These are phyloP conservation scores for Leishmania mexicana DNA, from an alignment of 208 protist species.

Conservation along the genomic window DNA sequence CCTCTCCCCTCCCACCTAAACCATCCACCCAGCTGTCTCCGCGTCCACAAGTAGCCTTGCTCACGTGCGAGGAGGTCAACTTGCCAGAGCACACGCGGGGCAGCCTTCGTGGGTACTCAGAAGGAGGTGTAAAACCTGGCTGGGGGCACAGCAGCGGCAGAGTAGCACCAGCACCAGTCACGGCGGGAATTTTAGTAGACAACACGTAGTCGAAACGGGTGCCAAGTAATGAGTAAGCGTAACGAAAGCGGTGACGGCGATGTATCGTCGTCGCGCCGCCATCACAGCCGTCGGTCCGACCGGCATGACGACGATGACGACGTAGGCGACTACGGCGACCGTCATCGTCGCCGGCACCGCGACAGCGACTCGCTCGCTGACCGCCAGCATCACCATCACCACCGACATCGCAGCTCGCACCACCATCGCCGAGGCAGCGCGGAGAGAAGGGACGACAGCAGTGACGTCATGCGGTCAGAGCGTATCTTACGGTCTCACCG, in stretches of 20 bases:
- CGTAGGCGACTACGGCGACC: not conserved
- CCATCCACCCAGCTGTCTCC: not conserved
- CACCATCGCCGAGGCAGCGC: constrained; percentile 11
- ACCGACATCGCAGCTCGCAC: not conserved
- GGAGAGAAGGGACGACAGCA: not conserved
- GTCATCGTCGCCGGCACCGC: constrained; percentile 6
- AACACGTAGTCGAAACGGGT: not conserved
- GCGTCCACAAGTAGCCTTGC: not conserved
- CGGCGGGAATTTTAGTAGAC: not conserved
- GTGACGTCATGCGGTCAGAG: not conserved
- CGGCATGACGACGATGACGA: not conserved
- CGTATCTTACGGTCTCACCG: constrained; percentile 5
- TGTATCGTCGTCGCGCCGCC: constrained; percentile 6
- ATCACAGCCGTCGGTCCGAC: constrained; percentile 4
- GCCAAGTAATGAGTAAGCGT: constrained; percentile 12
- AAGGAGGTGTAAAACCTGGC: not conserved
- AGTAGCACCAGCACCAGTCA: not conserved
- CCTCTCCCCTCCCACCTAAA: not conserved
- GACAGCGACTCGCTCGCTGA: not conserved
- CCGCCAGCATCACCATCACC: constrained; percentile 6
- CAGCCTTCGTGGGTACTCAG: not conserved
- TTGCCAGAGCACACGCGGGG: not conserved
- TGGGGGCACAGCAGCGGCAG: not conserved
- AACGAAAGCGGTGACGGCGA: constrained; percentile 17
- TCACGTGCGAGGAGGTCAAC: not conserved